Percentiles rank a stretch among this genome's conserved stretches.
These are phyloP conservation scores for Aureococcus anophagefferens DNA, from an alignment of 108 stramenopile genomes.

Conservation along the genomic window DNA sequence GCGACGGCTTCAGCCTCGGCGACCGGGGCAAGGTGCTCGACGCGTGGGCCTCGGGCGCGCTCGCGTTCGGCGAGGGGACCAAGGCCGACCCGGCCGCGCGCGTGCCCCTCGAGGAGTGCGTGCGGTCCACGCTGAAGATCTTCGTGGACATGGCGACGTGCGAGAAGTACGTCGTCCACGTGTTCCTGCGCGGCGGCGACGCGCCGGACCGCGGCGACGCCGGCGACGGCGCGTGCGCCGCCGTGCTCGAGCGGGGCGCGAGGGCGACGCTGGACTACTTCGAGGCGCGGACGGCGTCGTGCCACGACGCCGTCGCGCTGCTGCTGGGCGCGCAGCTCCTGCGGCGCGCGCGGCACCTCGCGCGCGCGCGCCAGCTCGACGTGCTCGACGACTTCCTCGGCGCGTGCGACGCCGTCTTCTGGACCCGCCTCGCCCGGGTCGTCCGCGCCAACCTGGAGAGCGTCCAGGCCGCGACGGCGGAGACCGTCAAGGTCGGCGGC, in stretches of 20 bases:
- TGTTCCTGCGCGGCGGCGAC: slow-evolving; percentile 80
- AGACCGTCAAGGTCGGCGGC: slow-evolving; percentile 71
- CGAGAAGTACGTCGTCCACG: slow-evolving; percentile 84
- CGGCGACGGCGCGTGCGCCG: slow-evolving; percentile 62
- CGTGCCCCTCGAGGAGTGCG: slow-evolving; percentile 85
- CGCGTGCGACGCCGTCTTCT: slow-evolving; percentile 72
- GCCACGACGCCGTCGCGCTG: slow-evolving; percentile 86
- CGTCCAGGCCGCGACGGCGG: slow-evolving; percentile 65
- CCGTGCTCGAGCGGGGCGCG: slow-evolving; percentile 74
- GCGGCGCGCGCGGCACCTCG: slow-evolving; percentile 6
- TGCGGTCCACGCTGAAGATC: slow-evolving; percentile 82
- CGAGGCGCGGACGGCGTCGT: slow-evolving; percentile 80
- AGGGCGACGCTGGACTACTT: slow-evolving; percentile 78
- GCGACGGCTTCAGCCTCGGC: slow-evolving; percentile 79
- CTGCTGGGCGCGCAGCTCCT: slow-evolving; percentile 94
- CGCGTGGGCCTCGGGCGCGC: slow-evolving; percentile 46
- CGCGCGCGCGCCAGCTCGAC: neutral
- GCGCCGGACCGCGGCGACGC: slow-evolving; percentile 25
- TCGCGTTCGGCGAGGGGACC: slow-evolving; percentile 78
- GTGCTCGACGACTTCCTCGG: slow-evolving; percentile 88
- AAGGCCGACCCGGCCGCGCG: slow-evolving; percentile 61
- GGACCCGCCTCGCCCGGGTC: slow-evolving; percentile 90
- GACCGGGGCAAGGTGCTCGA: slow-evolving; percentile 52
- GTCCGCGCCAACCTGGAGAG: slow-evolving; percentile 83
- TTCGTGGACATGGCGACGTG: slow-evolving; percentile 90